Percentiles rank a stretch among this genome's conserved stretches.
Evolutionary conservation across 768 basidiomycete species (phyloP).

Genomic region (Serpula lacrymans): DNA sequence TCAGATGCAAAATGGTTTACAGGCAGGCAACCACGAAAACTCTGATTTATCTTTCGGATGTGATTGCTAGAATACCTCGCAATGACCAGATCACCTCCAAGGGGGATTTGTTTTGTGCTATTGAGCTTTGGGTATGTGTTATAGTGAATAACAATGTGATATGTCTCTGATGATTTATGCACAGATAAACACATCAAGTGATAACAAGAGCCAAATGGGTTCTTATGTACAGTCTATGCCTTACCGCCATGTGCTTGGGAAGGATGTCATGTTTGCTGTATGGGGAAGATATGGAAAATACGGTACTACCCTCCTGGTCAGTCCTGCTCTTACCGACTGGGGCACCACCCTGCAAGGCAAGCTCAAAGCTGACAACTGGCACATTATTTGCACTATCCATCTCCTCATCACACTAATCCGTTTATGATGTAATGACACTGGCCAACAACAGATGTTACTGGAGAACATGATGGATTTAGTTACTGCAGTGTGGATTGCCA

Average conservation of each 20-base stretch:
- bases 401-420: conserved; percentile 27
- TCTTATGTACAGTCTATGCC: neutral
- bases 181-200: neutral
- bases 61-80: no score
- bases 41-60: no score
- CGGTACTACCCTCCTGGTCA: conserved; percentile 29
- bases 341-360: conserved; percentile 26
- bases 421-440: conserved; percentile 13
- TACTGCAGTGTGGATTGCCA: conserved; percentile 18
- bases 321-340: conserved; percentile 26
- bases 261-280: conserved; percentile 23
- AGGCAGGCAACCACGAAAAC: no score
- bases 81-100: no score
- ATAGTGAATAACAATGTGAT: no score
- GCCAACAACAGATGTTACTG: conserved; percentile 16
- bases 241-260: conserved; percentile 23
- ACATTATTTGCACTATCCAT: conserved; percentile 25
- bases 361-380: conserved; percentile 26
- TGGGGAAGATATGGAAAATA: conserved; percentile 29
- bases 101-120: no score
- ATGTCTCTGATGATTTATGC: neutral
- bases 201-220: neutral
- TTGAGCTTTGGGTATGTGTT: no score
- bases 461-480: conserved; percentile 30
- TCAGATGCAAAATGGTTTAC: no score